Conservation (phyloP, 2,329 filamentous ascomycete species). For the Didymella arachidicola region DNA sequence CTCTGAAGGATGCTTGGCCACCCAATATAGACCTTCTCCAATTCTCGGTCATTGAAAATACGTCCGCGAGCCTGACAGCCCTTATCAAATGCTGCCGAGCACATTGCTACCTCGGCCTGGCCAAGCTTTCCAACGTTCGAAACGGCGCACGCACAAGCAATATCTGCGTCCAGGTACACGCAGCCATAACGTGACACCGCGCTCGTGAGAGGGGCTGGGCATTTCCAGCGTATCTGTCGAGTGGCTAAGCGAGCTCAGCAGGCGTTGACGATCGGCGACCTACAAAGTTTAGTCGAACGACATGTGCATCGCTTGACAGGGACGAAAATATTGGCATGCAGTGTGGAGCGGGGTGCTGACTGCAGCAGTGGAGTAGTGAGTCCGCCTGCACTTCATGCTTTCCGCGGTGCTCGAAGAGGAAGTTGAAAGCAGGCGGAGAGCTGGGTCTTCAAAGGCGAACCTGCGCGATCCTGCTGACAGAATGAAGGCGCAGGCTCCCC, state of each 20-base stretch:
- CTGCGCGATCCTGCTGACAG: not conserved
- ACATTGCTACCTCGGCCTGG: slow-evolving; percentile 11
- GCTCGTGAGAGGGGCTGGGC: slow-evolving; percentile 1
- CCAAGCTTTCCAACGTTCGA: not conserved
- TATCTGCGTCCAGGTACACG: slow-evolving; percentile 13
- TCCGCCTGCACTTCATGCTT: not conserved
- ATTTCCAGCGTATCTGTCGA: not conserved
- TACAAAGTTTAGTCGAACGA: not conserved
- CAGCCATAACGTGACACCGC: slow-evolving; percentile 7
- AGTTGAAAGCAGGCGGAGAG: not conserved
- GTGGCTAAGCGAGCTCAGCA: slow-evolving; percentile 7
- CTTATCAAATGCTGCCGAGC: slow-evolving; percentile 19
- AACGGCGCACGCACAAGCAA: slow-evolving; percentile 11
- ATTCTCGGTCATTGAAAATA: slow-evolving; percentile 2
- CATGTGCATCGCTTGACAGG: not conserved
- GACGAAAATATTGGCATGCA: slow-evolving; percentile 4
- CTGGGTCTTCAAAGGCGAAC: not conserved
- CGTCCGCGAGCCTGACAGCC: slow-evolving; percentile 5
- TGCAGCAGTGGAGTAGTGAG: slow-evolving; percentile 2
- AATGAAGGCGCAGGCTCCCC: not conserved
- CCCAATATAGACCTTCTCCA: slow-evolving; percentile 16
- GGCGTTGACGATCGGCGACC: slow-evolving; percentile 8
- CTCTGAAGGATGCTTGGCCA: slow-evolving; percentile 20
- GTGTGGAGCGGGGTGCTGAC: slow-evolving; percentile 12
- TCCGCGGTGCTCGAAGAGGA: not conserved